A percentile compares a stretch with the other conserved stretches of the same genome.
phyloP scores from a whole-genome alignment of 2,329 filamentous ascomycete species.

The Paecilomyces sp. region DNA sequence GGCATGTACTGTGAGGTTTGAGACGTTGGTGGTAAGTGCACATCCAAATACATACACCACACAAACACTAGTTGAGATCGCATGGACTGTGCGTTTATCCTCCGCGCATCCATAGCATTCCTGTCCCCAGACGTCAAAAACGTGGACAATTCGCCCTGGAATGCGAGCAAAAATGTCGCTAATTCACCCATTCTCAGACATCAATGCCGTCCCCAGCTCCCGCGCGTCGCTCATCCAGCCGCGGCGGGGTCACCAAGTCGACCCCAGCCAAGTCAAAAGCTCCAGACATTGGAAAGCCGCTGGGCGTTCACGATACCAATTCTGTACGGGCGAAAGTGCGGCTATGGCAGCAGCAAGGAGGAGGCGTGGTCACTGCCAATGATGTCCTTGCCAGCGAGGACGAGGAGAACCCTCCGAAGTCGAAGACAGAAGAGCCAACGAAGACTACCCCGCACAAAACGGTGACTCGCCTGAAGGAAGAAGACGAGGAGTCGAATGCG shows the following conservation, averaged over 20 bases:
- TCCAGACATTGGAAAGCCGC: slow-evolving; percentile 42
- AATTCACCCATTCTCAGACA: slow-evolving; percentile 7
- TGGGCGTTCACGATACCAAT: slow-evolving; percentile 54
- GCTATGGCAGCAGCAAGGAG: slow-evolving; percentile 76
- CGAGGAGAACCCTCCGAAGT: slow-evolving; percentile 15
- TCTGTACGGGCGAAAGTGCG: slow-evolving; percentile 73
- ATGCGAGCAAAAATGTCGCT: slow-evolving; percentile 4
- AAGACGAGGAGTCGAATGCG: slow-evolving; percentile 16
- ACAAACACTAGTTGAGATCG: neutral
- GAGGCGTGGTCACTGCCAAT: slow-evolving; percentile 56
- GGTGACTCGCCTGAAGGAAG: slow-evolving; percentile 12
- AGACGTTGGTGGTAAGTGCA: neutral
- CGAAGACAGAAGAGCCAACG: slow-evolving; percentile 16
- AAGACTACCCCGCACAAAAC: slow-evolving; percentile 2
- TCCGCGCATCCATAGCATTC: neutral
- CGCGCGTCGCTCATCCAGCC: slow-evolving; percentile 30
- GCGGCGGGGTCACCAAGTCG: slow-evolving; percentile 51
- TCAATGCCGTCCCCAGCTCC: slow-evolving; percentile 36
- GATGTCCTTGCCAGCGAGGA: slow-evolving; percentile 55
- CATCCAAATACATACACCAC: neutral
- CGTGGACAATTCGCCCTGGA: slow-evolving; percentile 3
- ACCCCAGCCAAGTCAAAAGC: slow-evolving; percentile 49
- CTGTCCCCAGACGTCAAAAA: slow-evolving; percentile 1
- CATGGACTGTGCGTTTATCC: neutral
- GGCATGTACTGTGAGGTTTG: neutral